These are phyloP conservation scores for Clathrus columnatus DNA, from an alignment of 768 basidiomycete genomes.

Conservation along the genomic window DNA sequence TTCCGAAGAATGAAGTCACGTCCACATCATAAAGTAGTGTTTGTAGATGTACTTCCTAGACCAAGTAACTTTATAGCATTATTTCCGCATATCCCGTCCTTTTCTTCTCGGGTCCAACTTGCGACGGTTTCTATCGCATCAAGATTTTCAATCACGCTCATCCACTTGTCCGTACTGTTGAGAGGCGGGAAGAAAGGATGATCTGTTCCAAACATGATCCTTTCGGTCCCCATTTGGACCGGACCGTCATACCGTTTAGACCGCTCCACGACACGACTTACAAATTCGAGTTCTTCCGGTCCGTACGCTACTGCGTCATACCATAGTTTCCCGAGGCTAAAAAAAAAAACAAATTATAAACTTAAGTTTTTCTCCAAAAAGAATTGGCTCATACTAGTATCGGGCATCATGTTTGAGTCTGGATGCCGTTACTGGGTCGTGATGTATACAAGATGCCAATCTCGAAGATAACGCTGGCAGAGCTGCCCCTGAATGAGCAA, in stretches of 20 bases:
- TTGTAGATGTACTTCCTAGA: slow-evolving; percentile 21
- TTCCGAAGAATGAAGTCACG: slow-evolving; percentile 30
- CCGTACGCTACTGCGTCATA: slow-evolving; percentile 89
- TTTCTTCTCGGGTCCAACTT: slow-evolving; percentile 53
- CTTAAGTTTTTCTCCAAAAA: neutral
- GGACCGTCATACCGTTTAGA: slow-evolving; percentile 34
- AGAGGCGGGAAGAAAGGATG: slow-evolving; percentile 90
- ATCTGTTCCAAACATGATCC: slow-evolving; percentile 68
- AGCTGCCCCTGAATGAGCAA: slow-evolving; percentile 84
- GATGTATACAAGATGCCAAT: slow-evolving; percentile 74
- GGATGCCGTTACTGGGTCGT: slow-evolving; percentile 72
- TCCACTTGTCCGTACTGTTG: slow-evolving; percentile 57
- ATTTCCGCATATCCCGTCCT: slow-evolving; percentile 54
- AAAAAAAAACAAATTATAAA: neutral
- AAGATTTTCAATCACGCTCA: slow-evolving; percentile 77
- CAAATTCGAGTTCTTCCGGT: slow-evolving; percentile 68
- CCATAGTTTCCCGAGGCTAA: slow-evolving; percentile 56
- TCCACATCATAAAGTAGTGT: neutral
- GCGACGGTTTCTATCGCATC: slow-evolving; percentile 63
- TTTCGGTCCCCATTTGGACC: slow-evolving; percentile 32
- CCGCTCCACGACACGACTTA: slow-evolving; percentile 59
- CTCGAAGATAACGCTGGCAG: slow-evolving; percentile 79
- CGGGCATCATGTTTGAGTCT: slow-evolving; percentile 75
- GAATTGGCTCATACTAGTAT: slow-evolving; percentile 40
- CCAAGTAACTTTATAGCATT: slow-evolving; percentile 71